Evolutionary conservation across 192 early-diverging fungal species (phyloP), one percentile per base, ranked within the genome.

Genomic region (Backusella circina): DNA sequence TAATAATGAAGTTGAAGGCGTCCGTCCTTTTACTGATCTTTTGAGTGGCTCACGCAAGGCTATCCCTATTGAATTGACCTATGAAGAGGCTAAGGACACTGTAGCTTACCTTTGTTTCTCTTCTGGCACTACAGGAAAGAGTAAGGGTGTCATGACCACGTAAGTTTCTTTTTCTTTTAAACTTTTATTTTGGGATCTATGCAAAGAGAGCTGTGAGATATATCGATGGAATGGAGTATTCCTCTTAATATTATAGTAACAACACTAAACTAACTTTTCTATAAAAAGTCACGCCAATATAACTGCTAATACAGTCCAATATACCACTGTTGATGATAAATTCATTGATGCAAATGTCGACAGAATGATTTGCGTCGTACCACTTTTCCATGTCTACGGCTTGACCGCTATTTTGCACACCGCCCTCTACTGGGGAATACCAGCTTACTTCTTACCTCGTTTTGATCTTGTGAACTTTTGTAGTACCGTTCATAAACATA

Each of bases 401-500:
- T 67, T 73, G 5, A 72, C 47, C 10, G 73, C 75, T 21, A 31
- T 75, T 36, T 9, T 82, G 3, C 57, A 74, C 9, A n/a, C 35
- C 10, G 10, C 70, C 12, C 18, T 78, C 16, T 78, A 67, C 36
- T 74, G 66, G 72, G 76, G 78, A 38, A 30, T 71, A 9, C 78
- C 87, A 26, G 65, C 87, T 26, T 82, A 92, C 30, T 85, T 93
- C 1, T 72, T 93, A 41, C 86, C 86, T 18, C 88, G 86, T 71
- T 95, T 93, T 69, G 84, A 89, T 33, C 76, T 91, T 3, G 73
- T 74, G 6, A 68, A 47, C 4, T 93, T 92, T 70, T 86, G 90
- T 38, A 86, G 81, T 57, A 87, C 95, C 80, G 94, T 99, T 74
- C 76, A 84, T 31, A 88, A 81, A 54, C 90, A 92, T 82, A 87